Conservation (phyloP, 352 stramenopile genomes). For the Phytophthora crassamura region DNA sequence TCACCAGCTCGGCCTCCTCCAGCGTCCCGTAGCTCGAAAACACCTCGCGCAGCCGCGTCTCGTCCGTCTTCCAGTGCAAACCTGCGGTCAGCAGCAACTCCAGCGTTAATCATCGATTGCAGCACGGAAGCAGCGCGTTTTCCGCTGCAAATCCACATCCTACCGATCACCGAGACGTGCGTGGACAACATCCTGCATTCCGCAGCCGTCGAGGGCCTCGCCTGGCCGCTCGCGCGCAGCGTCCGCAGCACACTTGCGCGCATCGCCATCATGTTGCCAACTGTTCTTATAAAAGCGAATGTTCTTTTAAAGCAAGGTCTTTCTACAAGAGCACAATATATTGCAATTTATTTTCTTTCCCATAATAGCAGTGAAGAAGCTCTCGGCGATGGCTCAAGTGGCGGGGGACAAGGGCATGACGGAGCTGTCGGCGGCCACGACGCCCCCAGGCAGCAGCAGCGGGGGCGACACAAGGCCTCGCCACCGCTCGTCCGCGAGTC, state of each 20-base stretch:
- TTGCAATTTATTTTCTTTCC: constrained; percentile 3
- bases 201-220: not conserved
- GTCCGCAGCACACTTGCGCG: constrained; percentile 16
- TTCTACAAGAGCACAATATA: constrained; percentile 28
- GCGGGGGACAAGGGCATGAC: constrained; percentile 39
- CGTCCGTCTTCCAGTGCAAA: constrained; percentile 86
- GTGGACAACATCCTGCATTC: constrained; percentile 42
- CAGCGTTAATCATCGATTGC: constrained; percentile 20
- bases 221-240: constrained; percentile 19
- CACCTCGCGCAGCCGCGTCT: constrained; percentile 65
- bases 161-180: constrained; percentile 68
- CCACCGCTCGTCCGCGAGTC: constrained; percentile 25
- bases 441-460: constrained; percentile 27
- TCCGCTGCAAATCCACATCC: not conserved
- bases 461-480: constrained; percentile 14
- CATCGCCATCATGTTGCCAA: constrained; percentile 9
- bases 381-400: constrained; percentile 30
- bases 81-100: constrained; percentile 32
- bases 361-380: not conserved
- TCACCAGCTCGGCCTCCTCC: constrained; percentile 63
- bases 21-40: constrained; percentile 64
- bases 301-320: not conserved
- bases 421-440: constrained; percentile 18
- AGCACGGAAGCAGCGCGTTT: constrained; percentile 5
- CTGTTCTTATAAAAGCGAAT: constrained; percentile 13